Percentiles rank a stretch among this genome's conserved stretches.
phyloP scores from a whole-genome alignment of 257 asterid genomes.

The Gardenia jasminoides region DNA sequence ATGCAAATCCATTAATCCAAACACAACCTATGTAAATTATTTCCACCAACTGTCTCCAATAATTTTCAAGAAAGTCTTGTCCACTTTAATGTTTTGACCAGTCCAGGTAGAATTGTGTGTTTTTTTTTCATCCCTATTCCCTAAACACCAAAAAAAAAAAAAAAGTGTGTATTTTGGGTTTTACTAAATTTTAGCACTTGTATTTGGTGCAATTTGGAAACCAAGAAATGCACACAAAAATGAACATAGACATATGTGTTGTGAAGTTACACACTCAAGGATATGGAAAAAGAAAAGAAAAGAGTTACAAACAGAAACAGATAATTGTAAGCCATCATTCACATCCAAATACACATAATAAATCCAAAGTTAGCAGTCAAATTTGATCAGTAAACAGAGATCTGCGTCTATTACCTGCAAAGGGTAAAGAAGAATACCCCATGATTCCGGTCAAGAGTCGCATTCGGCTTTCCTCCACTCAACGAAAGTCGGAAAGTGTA shows the following conservation, averaged over 20 bases:
- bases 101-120: too few relatives aligned
- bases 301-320: not conserved
- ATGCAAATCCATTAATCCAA: too few relatives aligned
- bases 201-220: not conserved
- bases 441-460: not conserved
- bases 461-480: not conserved
- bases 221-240: not conserved
- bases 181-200: not conserved
- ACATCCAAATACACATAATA: not conserved
- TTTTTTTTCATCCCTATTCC: too few relatives aligned
- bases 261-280: not conserved
- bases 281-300: too few relatives aligned
- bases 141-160: too few relatives aligned
- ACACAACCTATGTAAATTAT: too few relatives aligned
- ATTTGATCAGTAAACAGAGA: not conserved
- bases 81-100: too few relatives aligned
- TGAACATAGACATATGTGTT: not conserved
- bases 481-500: not conserved
- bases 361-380: slow-evolving; percentile 9
- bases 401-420: not conserved
- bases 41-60: too few relatives aligned
- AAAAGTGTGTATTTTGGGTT: too few relatives aligned
- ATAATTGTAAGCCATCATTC: not conserved
- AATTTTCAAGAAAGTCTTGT: too few relatives aligned
- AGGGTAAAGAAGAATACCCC: not conserved